These are phyloP conservation scores for Kockiozyma suomiensis DNA, from an alignment of 805 yeast species.

Conservation along the genomic window DNA sequence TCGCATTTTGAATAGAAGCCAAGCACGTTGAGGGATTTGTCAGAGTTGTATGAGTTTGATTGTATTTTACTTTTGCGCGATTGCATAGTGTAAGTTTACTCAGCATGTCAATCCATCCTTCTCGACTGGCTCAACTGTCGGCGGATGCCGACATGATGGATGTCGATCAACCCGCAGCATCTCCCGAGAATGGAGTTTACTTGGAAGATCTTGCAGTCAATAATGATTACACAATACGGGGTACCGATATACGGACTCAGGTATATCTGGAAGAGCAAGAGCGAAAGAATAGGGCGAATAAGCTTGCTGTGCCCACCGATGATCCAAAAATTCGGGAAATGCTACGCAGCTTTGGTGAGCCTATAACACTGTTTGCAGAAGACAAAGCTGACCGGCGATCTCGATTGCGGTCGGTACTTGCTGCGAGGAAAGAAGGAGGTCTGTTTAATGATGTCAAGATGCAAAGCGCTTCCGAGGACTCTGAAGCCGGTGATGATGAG, in stretches of 20 bases:
- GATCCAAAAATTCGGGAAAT: slow-evolving; percentile 62
- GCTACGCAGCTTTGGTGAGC: slow-evolving; percentile 57
- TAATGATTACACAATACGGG: slow-evolving; percentile 21
- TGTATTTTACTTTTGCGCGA: too few species aligned
- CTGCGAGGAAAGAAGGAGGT: slow-evolving; percentile 34
- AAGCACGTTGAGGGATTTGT: too few species aligned
- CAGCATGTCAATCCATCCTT: slow-evolving; percentile 25
- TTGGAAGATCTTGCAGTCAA: slow-evolving; percentile 27
- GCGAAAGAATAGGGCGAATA: slow-evolving; percentile 22
- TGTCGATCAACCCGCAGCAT: slow-evolving; percentile 18
- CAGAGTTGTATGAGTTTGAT: too few species aligned
- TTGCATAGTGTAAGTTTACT: background rate
- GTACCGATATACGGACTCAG: slow-evolving; percentile 25
- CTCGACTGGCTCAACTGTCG: slow-evolving; percentile 21
- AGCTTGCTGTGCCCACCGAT: slow-evolving; percentile 57
- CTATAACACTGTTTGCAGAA: slow-evolving; percentile 61
- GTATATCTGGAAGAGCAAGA: slow-evolving; percentile 27
- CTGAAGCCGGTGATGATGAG: slow-evolving; percentile 61
- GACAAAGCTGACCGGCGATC: slow-evolving; percentile 61
- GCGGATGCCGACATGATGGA: slow-evolving; percentile 15
- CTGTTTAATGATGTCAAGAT: slow-evolving; percentile 14
- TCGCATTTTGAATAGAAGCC: too few species aligned
- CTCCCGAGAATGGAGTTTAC: slow-evolving; percentile 18
- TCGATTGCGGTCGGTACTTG: slow-evolving; percentile 54
- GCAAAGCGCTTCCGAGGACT: slow-evolving; percentile 38